A percentile compares a stretch with the other conserved stretches of the same genome.
Conservation (phyloP, 169 alveolate species). For the Plasmodium reichenowi region DNA sequence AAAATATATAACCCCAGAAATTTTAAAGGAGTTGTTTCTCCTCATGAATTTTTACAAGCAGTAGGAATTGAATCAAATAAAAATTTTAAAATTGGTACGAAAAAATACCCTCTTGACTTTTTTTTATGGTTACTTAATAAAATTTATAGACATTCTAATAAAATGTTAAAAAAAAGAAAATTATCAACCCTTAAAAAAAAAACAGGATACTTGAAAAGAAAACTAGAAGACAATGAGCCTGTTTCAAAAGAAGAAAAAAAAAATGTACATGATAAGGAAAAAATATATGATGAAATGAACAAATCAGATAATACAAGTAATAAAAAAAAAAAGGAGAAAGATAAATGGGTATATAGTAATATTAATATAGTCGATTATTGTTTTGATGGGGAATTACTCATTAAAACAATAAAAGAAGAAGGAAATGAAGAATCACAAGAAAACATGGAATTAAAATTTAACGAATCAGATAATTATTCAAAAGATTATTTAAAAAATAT, state of each 20-base stretch:
- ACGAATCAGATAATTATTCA: conserved; percentile 2
- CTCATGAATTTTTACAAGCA: conserved; percentile 96
- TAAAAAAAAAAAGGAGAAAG: conserved; percentile 1
- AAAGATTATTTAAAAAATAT: neutral
- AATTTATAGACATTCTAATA: conserved; percentile 81
- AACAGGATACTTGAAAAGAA: neutral
- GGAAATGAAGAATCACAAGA: conserved; percentile 4
- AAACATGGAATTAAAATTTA: neutral
- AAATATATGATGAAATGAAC: neutral
- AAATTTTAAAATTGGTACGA: conserved; percentile 88
- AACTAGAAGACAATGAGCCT: neutral
- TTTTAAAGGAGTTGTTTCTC: conserved; percentile 98
- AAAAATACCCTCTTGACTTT: conserved; percentile 95
- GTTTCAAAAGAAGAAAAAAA: neutral
- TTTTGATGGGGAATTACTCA: conserved; percentile 68
- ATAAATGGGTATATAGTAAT: conserved; percentile 47
- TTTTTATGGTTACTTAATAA: conserved; percentile 93
- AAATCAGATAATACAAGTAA: neutral
- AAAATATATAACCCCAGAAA: conserved; percentile 97
- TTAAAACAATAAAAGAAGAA: conserved; percentile 54
- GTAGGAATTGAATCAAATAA: conserved; percentile 86
- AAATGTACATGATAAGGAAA: neutral
- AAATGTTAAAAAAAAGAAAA: conserved; percentile 9
- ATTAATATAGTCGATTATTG: conserved; percentile 65
- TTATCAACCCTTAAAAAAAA: neutral